phyloP scores from a whole-genome alignment of 1,139 yeast genomes.

The Blastobotrys ciferrii region DNA sequence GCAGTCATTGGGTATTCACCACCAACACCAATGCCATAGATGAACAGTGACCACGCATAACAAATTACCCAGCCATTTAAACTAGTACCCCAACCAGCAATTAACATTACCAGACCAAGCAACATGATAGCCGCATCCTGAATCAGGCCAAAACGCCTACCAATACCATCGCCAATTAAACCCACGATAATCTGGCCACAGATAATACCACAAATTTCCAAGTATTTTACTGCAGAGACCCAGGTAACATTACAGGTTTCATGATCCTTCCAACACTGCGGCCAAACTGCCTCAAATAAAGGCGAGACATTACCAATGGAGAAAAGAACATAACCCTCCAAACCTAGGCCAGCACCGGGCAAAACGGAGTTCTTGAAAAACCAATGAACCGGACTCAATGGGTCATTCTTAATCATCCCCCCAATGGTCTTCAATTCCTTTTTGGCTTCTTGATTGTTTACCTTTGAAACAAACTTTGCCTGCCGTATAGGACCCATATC shows the following conservation, averaged over 20 bases:
- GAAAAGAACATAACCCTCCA: constrained; percentile 41
- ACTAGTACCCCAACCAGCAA: constrained; percentile 44
- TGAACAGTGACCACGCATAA: constrained; percentile 64
- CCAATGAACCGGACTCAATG: constrained; percentile 38
- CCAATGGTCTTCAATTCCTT: constrained; percentile 30
- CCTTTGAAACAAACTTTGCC: constrained; percentile 30
- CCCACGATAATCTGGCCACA: constrained; percentile 91
- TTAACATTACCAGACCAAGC: constrained; percentile 76
- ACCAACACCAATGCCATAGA: constrained; percentile 86
- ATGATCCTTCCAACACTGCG: constrained; percentile 37
- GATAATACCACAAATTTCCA: constrained; percentile 74
- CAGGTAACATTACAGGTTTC: constrained; percentile 36
- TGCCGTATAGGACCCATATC: constrained; percentile 35
- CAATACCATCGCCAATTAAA: constrained; percentile 75
- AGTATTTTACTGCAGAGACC: constrained; percentile 35
- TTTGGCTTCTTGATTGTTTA: constrained; percentile 32
- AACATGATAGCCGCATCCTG: constrained; percentile 42
- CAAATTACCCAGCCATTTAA: constrained; percentile 46
- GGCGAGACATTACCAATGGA: constrained; percentile 38
- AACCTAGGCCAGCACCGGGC: constrained; percentile 41
- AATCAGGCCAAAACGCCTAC: constrained; percentile 74
- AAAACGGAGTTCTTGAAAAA: constrained; percentile 38
- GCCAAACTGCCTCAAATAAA: constrained; percentile 38
- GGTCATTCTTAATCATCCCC: constrained; percentile 35
- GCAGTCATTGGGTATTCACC: constrained; percentile 99